phyloP scores from a whole-genome alignment of 2,329 filamentous ascomycete species.

The Sporothrix variecibatus region DNA sequence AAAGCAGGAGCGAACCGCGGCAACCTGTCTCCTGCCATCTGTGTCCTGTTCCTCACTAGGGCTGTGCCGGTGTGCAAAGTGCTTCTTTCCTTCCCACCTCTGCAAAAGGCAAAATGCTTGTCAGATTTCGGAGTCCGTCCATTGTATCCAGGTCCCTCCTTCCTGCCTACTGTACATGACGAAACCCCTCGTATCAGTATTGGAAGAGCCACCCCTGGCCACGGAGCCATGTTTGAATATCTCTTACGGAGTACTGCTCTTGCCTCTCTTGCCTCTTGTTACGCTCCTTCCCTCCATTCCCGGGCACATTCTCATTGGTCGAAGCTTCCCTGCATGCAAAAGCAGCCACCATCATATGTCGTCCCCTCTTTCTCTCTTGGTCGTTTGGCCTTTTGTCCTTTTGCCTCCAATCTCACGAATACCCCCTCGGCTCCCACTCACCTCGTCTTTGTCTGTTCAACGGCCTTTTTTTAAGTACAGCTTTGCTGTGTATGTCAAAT shows the following conservation, averaged over 20 bases:
- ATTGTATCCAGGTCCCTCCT: background rate
- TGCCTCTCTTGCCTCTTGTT: constrained; percentile 8
- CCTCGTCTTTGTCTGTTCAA: background rate
- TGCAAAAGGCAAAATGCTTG: constrained; percentile 2
- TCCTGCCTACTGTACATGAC: background rate
- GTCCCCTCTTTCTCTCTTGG: background rate
- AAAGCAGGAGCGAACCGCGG: constrained; percentile 18
- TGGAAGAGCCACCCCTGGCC: background rate
- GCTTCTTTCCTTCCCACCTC: background rate
- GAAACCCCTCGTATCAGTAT: constrained; percentile 12
- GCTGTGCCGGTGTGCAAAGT: constrained; percentile 5
- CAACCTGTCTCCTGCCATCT: background rate
- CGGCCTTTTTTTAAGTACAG: too few relatives aligned
- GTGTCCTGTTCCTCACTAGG: constrained; percentile 6
- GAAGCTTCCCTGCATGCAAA: constrained; percentile 8
- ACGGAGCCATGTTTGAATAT: background rate
- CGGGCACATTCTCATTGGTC: background rate
- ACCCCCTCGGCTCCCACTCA: constrained; percentile 14
- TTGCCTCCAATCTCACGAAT: constrained; percentile 20
- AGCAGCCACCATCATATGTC: constrained; percentile 4
- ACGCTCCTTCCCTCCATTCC: background rate
- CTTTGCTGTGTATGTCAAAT: background rate
- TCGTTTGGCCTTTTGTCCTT: background rate
- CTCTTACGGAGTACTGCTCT: background rate
- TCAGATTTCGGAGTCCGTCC: background rate